A percentile compares a stretch with the other conserved stretches of the same genome.
phyloP scores from a whole-genome alignment of 78 protist genomes.

The Speleostelium caveatum region DNA sequence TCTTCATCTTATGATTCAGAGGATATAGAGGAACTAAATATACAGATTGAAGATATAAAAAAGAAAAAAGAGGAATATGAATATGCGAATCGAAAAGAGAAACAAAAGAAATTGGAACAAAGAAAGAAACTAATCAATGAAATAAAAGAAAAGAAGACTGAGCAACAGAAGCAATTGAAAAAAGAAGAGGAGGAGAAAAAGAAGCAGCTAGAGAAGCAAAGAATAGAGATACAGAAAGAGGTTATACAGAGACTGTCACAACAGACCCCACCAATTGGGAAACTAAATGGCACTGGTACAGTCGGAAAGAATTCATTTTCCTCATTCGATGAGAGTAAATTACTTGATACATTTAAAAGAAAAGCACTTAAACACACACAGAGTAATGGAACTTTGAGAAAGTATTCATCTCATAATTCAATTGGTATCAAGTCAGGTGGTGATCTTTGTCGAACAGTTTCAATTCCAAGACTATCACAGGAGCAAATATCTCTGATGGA shows the following conservation, averaged over 20 bases:
- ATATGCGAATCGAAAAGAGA: constrained; percentile 52
- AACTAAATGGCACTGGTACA: not conserved
- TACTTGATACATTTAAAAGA: constrained; percentile 8
- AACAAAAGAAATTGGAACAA: constrained; percentile 42
- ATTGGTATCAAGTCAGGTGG: constrained; percentile 23
- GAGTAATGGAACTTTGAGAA: constrained; percentile 29
- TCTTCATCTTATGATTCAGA: not conserved
- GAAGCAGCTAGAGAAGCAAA: constrained; percentile 40
- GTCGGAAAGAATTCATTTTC: not conserved
- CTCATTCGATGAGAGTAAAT: constrained; percentile 4
- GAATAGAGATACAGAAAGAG: constrained; percentile 35
- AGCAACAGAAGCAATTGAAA: constrained; percentile 24
- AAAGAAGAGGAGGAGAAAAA: constrained; percentile 54
- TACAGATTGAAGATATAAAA: constrained; percentile 18
- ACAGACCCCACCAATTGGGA: not conserved
- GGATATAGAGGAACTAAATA: constrained; percentile 12
- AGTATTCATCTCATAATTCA: constrained; percentile 42
- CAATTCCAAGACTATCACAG: constrained; percentile 50
- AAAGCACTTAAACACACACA: not conserved
- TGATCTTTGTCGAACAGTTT: constrained; percentile 36
- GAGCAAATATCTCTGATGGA: constrained; percentile 29
- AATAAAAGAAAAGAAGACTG: constrained; percentile 37
- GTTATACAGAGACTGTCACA: constrained; percentile 4
- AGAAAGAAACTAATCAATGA: constrained; percentile 58
- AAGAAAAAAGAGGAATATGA: constrained; percentile 22